Base-by-base conservation (phyloP, 305 asterid genomes). In the Plantago coronopus region DNA sequence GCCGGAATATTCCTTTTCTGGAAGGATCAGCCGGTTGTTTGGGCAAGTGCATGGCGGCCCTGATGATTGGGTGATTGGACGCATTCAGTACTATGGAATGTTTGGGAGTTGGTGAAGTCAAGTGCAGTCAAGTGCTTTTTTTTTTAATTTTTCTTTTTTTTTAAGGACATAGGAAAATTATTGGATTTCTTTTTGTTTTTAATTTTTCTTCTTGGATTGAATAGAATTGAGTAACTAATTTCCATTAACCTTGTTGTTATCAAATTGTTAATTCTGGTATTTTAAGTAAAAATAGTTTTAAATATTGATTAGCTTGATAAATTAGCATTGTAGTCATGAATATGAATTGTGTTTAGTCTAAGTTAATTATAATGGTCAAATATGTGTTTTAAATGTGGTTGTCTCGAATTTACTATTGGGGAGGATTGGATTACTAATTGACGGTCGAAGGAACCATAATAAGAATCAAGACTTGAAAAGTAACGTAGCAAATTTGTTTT, bases 1-100 rank as follows among this genome's bases (percentile, higher is more conserved):
- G 75, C 95, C 84, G 99, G 99, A 71, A 85, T 90, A 76, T 94
- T 94, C 95, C 85, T 94, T 62, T 73, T 83, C 0, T 94, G 96
- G 99, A 94, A 84, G 83, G 99, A 90, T 51, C 88, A 82, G 82
- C 84, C 94, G 73, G 99, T 87, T 78, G 95, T 94, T 67, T 94
- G 99, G 99, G 99, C 95, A 27, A 90, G 96, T 75, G 95, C 99
- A 70, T 94, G 99, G 99, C 84, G 68, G 82, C 88, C 91, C 15
- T 82, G 61, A 58, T 44, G 59, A 16, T 11, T 62, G 69, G 13
- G 72, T 70, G 81, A 74, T 68, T 81, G 15, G 54, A 9, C 17
- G 76, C 75, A 69, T 21, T 49, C 66, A 62, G 59, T 31, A 49
- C 65, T 13, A 60, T 68, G 76, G 72, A 55, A 68, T 67, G 73